phyloP scores from a whole-genome alignment of 345 rosid species.

The Adansonia digitata region DNA sequence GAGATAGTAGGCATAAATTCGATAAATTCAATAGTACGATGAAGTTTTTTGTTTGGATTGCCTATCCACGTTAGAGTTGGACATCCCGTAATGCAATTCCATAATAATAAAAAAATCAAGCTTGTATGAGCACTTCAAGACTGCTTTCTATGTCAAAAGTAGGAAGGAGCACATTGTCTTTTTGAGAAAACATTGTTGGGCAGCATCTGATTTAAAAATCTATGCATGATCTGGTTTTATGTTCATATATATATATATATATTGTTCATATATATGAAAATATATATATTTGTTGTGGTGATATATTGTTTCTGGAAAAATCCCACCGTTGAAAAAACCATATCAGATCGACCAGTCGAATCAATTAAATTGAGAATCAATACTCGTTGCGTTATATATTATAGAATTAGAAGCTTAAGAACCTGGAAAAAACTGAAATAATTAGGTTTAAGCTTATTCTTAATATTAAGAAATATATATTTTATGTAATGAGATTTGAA shows the following conservation, averaged over 20 bases:
- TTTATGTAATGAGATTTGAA: no score
- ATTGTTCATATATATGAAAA: no score
- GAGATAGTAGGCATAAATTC: constrained; percentile 12
- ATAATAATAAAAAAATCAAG: constrained; percentile 16
- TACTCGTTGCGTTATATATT: no score
- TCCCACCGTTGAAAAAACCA: no score
- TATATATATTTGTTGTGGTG: background rate
- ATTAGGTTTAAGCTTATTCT: no score
- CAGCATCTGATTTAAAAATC: background rate
- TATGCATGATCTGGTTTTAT: background rate
- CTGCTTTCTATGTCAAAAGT: background rate
- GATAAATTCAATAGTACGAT: background rate
- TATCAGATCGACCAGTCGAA: no score
- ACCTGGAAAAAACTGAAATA: no score
- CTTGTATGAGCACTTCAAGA: background rate
- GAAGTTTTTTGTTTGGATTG: constrained; percentile 3
- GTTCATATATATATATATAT: background rate
- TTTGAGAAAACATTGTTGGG: background rate
- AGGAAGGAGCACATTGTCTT: background rate
- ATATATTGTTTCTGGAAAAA: background rate
- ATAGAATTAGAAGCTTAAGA: no score
- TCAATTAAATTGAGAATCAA: no score
- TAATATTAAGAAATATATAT: no score
- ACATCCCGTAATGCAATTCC: constrained; percentile 4
- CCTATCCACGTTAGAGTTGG: background rate